Evolutionary conservation across 768 basidiomycete genomes (phyloP), one percentile per base, ranked within the genome.

Genomic region (Mycena indigotica): DNA sequence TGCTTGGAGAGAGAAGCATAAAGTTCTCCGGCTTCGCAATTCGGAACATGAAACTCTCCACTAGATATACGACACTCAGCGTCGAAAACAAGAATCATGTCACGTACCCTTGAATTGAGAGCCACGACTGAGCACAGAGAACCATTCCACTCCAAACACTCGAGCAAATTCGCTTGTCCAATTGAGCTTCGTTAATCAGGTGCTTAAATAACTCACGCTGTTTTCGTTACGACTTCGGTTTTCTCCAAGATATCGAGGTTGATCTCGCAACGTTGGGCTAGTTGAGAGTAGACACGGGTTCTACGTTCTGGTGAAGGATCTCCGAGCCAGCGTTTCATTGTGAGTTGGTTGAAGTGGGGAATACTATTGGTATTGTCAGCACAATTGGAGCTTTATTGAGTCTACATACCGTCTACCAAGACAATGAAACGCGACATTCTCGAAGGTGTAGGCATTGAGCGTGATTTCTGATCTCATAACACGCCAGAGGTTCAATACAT

Each of bases 21-120:
- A 95, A 95, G 62, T 82, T 91, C 70, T 98, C 97, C 0, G 97
- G 95, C 71, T 98, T 98, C 17, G 92, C 91, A 48, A 98, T 94
- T 19, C 95, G 87, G 71, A 97, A 95, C 89, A 99, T 89, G 75
- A 99, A 96, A 0, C 95, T 95, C 75, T 99, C 97, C 25, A 98
- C 97, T 74, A 8, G 32, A 35, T 52, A 1, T 16, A 25, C 48
- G 19, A 48, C n/a, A n/a, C 35, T 39, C 26, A 8, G 12, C n/a
- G n/a, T n/a, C n/a, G n/a, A n/a, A n/a, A n/a, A n/a, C n/a, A n/a
- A n/a, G n/a, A n/a, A n/a, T n/a, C n/a, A n/a, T n/a, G n/a, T n/a
- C n/a, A n/a, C n/a, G n/a, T 19, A 51, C 54, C 61, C 49, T 98
- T 99, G 79, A 94, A 98, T 67, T 99, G 97, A 1, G 95, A 97